Percentiles rank a stretch among this genome's conserved stretches.
Evolutionary conservation across 768 basidiomycete genomes (phyloP).

Genomic region (Ramaria sp.): DNA sequence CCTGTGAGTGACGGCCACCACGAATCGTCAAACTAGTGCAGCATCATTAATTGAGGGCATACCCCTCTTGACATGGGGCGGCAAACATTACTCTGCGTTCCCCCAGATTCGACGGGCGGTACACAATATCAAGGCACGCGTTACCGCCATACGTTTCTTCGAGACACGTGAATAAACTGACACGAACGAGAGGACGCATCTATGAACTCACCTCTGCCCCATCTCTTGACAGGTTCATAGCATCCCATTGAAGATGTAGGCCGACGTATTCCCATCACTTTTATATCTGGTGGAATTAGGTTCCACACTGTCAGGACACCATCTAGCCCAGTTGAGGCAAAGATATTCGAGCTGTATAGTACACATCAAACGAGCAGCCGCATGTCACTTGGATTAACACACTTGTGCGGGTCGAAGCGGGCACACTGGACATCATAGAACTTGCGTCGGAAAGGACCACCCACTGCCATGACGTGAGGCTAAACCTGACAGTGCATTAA

Average conservation of each 20-base stretch:
- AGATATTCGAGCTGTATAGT: background rate
- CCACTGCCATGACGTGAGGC: background rate
- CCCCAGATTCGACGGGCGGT: background rate
- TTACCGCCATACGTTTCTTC: conserved; percentile 1
- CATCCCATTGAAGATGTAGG: background rate
- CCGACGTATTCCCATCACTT: background rate
- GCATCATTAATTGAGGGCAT: conserved; percentile 10
- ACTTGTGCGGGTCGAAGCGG: conserved; percentile 4
- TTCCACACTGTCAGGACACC: conserved; percentile 2
- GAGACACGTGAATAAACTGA: background rate
- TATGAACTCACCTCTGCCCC: conserved; percentile 2
- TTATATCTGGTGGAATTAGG: background rate
- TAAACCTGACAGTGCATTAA: background rate
- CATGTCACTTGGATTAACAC: background rate
- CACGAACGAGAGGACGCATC: background rate
- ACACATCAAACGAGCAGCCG: background rate
- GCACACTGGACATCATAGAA: conserved; percentile 6
- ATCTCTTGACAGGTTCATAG: background rate
- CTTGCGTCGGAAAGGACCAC: background rate
- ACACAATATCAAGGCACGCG: conserved; percentile 1
- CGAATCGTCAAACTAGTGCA: conserved; percentile 14
- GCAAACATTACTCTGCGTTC: conserved; percentile 25
- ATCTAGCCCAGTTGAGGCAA: conserved; percentile 2
- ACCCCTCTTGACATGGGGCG: conserved; percentile 21
- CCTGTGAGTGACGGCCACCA: conserved; percentile 10